Base-by-base conservation (phyloP, 345 rosid species). In the Ceriops zippeliana region DNA sequence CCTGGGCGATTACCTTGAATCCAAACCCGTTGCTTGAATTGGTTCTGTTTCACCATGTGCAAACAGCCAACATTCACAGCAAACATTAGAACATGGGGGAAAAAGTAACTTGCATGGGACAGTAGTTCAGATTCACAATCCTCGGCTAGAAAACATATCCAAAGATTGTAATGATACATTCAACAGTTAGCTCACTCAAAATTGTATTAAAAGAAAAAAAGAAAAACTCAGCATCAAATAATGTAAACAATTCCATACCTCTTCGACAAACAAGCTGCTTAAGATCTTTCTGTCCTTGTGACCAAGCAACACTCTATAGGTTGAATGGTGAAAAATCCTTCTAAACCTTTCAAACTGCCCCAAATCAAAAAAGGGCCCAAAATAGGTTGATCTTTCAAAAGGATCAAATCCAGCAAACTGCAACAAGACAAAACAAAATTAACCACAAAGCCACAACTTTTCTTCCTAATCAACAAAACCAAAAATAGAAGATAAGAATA, bases 341-440 rank as follows among this genome's bases (percentile, higher is more conserved):
- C 96, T 83, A 75, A 93, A 93, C 70, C 98, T 81, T 80, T 91
- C 98, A 74, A 93, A 93, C 98, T 91, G 95, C 66, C 97, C 95
- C 24, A 91, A 75, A 80, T 93, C 96, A 58, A 88, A 91, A 81
- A 86, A 83, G 51, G 97, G 97, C 30, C 98, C 98, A n/a, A 90
- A 90, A 70, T 93, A 93, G 1, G 90, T 83, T 0, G 97, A 93
- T 71, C 98, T 87, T 82, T 90, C 97, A 64, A 91, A 91, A 24
- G 97, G 98, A 76, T 93, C 98, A 46, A 93, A 91, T 71, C 98
- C 97, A 70, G 98, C 97, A 83, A 93, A 91, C 98, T 90, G 83
- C 52, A 70, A 22, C 37, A 60, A 58, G 37, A 78, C 71, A 63
- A 38, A 38, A 21, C 6, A 62, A 70, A 52, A 62, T 7, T 28